Evolutionary conservation across 768 basidiomycete genomes (phyloP).

Genomic region (Naematelia encephala): DNA sequence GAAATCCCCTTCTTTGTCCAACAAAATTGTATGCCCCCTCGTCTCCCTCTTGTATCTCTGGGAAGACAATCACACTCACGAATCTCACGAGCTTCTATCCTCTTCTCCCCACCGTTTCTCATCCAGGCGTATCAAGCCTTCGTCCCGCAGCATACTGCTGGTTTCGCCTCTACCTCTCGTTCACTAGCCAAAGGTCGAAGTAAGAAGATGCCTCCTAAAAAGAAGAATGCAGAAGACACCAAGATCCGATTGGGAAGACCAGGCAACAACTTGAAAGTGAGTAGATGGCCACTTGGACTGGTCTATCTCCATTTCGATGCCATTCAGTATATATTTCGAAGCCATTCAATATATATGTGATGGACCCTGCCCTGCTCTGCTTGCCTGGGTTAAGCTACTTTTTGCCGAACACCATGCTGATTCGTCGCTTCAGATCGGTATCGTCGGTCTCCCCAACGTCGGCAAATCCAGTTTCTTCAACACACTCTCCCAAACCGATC

Average conservation of each 20-base stretch:
- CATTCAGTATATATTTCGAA: neutral
- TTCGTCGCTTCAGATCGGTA: constrained; percentile 69
- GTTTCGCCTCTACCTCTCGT: neutral
- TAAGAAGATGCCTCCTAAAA: constrained; percentile 83
- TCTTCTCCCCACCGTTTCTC: neutral
- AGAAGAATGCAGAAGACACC: constrained; percentile 71
- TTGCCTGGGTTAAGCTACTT: neutral
- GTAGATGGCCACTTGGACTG: neutral
- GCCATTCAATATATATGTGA: neutral
- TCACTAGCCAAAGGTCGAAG: neutral
- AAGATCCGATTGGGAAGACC: constrained; percentile 84
- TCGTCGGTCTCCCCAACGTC: constrained; percentile 96
- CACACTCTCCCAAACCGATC: constrained; percentile 72
- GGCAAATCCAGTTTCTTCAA: constrained; percentile 99
- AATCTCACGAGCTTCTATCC: neutral
- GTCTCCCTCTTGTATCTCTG: constrained; percentile 1
- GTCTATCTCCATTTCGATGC: neutral
- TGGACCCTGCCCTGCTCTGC: too few species aligned
- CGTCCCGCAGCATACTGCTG: neutral
- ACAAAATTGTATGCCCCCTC: constrained; percentile 23
- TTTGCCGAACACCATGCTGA: neutral
- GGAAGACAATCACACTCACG: neutral
- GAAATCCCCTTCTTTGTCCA: too few species aligned
- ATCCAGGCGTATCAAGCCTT: neutral
- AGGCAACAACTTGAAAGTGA: constrained; percentile 74